Evolutionary conservation across 257 asterid genomes (phyloP), one percentile per base, ranked within the genome.

Genomic region (Solanum boliviense): DNA sequence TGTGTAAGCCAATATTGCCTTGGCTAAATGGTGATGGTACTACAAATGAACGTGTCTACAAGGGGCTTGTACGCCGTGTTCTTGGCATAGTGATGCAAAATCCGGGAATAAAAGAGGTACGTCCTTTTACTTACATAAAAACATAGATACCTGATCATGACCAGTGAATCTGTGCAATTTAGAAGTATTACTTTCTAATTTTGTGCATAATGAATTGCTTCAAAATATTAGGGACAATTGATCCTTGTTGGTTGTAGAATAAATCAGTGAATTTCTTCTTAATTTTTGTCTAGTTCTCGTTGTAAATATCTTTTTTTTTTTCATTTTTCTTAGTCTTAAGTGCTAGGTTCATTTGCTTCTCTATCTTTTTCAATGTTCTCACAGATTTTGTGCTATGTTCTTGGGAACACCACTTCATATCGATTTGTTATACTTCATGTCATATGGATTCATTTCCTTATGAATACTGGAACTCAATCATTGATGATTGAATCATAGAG

Each of bases 1-100:
- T 86, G 65, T 87, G 91, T 87, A 91, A 93, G 91, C 96, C 96
- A 73, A 92, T 95, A 88, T 87, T 97, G 88, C 97, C 98, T 65
- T 97, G 99, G 99, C 89, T 93, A 86, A 95, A 97, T 88, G 98
- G 98, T 58, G 98, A 97, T 91, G 98, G 98, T 90, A 92, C 96
- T 52, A 15, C 91, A 78, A 97, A 97, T 89, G 95, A 93, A 89
- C 91, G 76, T 89, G 94, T 97, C 52, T 95, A 95, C 95, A 94
- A 93, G 90, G 95, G 99, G 89, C 98, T 97, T 90, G 89, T 91
- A 58, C 94, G 98, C 76, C 94, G 97, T 86, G 90, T 95, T 89
- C 95, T 97, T 87, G 95, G 97, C 88, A 89, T 97, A 38, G 94
- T 95, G 89, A 91, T 97, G 98, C 98, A 95, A 92, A 94, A 95